These are phyloP conservation scores for Ailanthus altissimus DNA, from an alignment of 345 rosid species.

Conservation along the genomic window DNA sequence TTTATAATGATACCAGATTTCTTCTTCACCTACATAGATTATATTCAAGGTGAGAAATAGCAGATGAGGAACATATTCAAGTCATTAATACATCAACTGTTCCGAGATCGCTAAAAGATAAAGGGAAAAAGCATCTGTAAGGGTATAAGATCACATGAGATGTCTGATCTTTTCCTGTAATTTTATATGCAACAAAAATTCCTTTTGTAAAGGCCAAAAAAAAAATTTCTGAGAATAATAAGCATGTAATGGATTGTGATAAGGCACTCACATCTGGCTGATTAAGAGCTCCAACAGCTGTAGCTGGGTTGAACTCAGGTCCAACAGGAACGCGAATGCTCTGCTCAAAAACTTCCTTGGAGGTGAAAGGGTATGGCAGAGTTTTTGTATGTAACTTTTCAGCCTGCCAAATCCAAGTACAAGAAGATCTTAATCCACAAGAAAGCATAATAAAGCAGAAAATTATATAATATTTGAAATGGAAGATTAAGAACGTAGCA, in stretches of 20 bases:
- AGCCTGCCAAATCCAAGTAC: slow-evolving; percentile 49
- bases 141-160: neutral
- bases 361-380: slow-evolving; percentile 81
- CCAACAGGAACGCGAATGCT: slow-evolving; percentile 94
- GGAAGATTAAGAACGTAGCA: neutral
- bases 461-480: neutral
- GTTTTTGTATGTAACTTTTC: slow-evolving; percentile 72
- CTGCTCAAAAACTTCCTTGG: slow-evolving; percentile 74
- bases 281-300: slow-evolving; percentile 62
- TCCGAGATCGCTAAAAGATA: neutral
- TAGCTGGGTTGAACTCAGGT: slow-evolving; percentile 85
- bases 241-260: neutral
- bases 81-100: neutral
- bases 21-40: slow-evolving; percentile 65
- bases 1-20: slow-evolving; percentile 72
- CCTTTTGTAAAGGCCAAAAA: neutral
- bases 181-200: neutral
- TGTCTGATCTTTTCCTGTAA: neutral
- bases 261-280: slow-evolving; percentile 68
- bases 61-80: too few relatives aligned
- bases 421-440: neutral
- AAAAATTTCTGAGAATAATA: neutral
- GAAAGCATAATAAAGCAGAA: neutral
- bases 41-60: slow-evolving; percentile 4
- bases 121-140: neutral